Evolutionary conservation across 148 eudicot genomes (phyloP), one percentile per base, ranked within the genome.

Genomic region (Arctostaphylos glauca): DNA sequence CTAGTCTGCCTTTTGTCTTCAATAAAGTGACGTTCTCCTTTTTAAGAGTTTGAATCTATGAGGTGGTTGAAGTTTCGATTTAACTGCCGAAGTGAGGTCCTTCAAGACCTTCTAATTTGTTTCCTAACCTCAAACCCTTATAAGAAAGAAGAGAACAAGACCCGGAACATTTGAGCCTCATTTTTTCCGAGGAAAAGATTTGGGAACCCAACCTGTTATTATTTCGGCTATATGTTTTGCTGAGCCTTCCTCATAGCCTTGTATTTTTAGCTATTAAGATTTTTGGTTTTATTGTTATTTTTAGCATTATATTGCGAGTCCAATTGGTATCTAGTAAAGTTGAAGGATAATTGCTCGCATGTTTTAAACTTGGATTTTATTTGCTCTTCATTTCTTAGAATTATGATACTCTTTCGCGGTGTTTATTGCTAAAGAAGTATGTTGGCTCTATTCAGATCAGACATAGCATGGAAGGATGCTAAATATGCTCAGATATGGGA

Each of bases 401-500:
- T 56, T n/a, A 44, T 76, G 7, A 25, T 52, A 21, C 18, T 76
- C 72, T 5, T 79, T 43, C 52, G 23, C 72, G 12, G 23, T 38
- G 52, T 67, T 76, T 83, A 76, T 44, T 14, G 60, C 76, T 60
- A 23, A 77, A 59, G n/a, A 53, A 70, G 47, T 12, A 74, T 50
- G n/a, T 85, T 74, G 84, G 49, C 46, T 15, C 55, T 81, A 54
- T 82, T 38, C 94, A 96, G 98, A 84, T 96, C 98, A 31, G 98
- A 96, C 86, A 96, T 96, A 85, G 98, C 98, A 64, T 96, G 98
- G 98, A 96, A 96, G 87, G 94, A 96, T 86, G 98, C 98, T 14
- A 96, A 96, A 82, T 96, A 96, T 85, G 98, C 98, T 84, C 95
- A 96, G 88, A 96, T 96, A 23, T 96, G 98, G 98, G 98, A 96